phyloP scores from a whole-genome alignment of 2,329 filamentous ascomycete species.

The Alternaria sp. region DNA sequence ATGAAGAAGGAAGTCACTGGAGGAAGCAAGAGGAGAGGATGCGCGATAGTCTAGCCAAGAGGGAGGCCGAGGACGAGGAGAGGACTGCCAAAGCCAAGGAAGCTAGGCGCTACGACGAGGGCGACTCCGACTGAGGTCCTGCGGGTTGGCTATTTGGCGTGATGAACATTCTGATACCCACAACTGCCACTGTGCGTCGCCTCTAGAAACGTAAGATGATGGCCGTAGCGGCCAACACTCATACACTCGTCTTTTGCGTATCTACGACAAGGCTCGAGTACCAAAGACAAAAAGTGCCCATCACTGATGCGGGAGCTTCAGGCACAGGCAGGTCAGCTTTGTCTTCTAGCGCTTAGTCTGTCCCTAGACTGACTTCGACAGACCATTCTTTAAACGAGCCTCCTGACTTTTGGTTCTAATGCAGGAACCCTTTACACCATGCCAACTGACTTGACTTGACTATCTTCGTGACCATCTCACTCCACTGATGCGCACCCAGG shows the following conservation, averaged over 20 bases:
- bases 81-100: constrained; percentile 34
- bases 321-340: constrained; percentile 1
- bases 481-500: constrained; percentile 2
- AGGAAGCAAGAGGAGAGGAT: constrained; percentile 79
- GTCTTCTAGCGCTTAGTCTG: not conserved
- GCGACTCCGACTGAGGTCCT: constrained; percentile 41
- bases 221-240: not conserved
- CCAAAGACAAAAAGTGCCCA: not conserved
- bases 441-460: not conserved
- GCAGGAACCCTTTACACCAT: constrained; percentile 15
- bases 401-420: constrained; percentile 5
- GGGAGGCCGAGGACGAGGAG: constrained; percentile 48
- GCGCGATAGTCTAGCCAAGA: constrained; percentile 54
- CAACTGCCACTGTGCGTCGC: not conserved
- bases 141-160: not conserved
- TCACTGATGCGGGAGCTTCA: not conserved
- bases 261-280: not conserved
- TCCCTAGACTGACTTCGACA: not conserved
- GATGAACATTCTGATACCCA: not conserved
- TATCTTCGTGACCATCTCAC: not conserved
- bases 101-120: constrained; percentile 33
- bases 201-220: not conserved
- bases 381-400: not conserved
- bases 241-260: not conserved
- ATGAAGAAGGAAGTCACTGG: constrained; percentile 88